Evolutionary conservation across 192 early-diverging fungal genomes (phyloP).

Genomic region (Podila verticillata): DNA sequence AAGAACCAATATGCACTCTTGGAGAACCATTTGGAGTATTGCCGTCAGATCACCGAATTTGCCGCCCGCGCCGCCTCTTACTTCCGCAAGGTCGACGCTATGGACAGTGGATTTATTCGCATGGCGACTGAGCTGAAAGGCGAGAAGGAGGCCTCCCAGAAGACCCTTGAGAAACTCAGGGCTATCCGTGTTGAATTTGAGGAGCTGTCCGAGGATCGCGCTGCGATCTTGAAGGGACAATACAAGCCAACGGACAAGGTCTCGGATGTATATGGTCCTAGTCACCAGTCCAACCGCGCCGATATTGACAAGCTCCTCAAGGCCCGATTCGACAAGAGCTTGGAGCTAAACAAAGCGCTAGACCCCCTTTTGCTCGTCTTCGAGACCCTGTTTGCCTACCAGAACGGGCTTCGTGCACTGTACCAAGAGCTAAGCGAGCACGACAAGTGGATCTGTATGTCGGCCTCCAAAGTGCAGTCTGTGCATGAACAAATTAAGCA

Average conservation of each 20-base stretch:
- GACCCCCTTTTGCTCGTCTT: constrained; percentile 23
- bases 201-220: constrained; percentile 7
- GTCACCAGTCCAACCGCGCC: constrained; percentile 5
- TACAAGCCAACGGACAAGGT: constrained; percentile 38
- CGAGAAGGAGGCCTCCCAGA: constrained; percentile 26
- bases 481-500: constrained; percentile 41
- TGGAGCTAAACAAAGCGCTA: constrained; percentile 9
- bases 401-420: constrained; percentile 31
- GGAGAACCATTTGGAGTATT: constrained; percentile 30
- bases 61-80: neutral
- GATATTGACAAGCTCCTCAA: constrained; percentile 24
- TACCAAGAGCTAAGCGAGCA: constrained; percentile 31
- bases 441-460: constrained; percentile 21
- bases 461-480: constrained; percentile 23
- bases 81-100: constrained; percentile 28
- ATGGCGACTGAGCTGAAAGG: constrained; percentile 35
- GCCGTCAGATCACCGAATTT: constrained; percentile 8
- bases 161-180: constrained; percentile 28
- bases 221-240: constrained; percentile 9
- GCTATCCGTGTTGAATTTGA: constrained; percentile 32
- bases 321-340: constrained; percentile 9
- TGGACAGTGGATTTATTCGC: constrained; percentile 41
- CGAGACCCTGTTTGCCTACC: constrained; percentile 29
- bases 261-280: constrained; percentile 9
- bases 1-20: constrained; percentile 22